Evolutionary conservation across 176 grass and related monocot species (phyloP).

Genomic region (Musa itinerans): DNA sequence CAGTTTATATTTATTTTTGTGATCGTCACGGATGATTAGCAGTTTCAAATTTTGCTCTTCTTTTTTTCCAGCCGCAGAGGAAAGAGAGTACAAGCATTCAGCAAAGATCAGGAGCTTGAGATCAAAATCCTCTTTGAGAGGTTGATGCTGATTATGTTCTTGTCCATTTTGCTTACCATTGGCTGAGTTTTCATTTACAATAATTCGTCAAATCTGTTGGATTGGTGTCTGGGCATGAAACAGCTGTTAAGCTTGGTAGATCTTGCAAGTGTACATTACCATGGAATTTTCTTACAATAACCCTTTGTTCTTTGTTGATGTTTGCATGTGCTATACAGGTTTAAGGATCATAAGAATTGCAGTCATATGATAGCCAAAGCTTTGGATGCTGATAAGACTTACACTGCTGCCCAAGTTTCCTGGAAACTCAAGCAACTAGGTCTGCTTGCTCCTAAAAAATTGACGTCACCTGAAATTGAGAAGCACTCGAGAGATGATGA

Average conservation of each 20-base stretch:
- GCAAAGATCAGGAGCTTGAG: constrained; percentile 20
- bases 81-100: constrained; percentile 35
- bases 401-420: constrained; percentile 18
- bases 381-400: constrained; percentile 21
- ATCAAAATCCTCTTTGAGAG: constrained; percentile 22
- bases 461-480: background rate
- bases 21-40: no score
- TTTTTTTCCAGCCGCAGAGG: constrained; percentile 36
- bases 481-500: constrained; percentile 1
- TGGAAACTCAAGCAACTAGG: constrained; percentile 26
- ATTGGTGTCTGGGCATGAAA: background rate
- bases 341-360: constrained; percentile 13
- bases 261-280: background rate
- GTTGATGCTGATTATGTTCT: background rate
- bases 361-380: constrained; percentile 24
- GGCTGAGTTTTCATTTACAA: background rate
- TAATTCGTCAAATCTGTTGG: background rate
- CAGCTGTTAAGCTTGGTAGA: background rate
- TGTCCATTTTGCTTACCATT: background rate
- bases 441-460: constrained; percentile 13
- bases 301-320: background rate
- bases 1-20: no score
- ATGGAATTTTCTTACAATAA: background rate
- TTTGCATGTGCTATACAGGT: constrained; percentile 8
- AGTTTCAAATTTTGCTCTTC: constrained; percentile 2